Evolutionary conservation across 2,329 filamentous ascomycete species (phyloP).

Genomic region (Chlorencoelia australis): DNA sequence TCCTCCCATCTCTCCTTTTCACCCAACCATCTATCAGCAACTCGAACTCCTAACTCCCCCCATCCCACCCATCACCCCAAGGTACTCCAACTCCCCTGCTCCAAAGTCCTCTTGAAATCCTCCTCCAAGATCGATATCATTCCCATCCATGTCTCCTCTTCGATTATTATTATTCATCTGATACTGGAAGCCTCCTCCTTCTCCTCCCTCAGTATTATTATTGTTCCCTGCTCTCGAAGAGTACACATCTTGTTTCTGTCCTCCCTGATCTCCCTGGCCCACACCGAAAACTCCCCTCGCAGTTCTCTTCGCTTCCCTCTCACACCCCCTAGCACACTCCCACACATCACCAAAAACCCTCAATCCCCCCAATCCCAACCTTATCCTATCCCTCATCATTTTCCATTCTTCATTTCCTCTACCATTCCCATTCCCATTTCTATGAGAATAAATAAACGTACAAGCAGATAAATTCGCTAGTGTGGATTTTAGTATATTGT

Average conservation of each 20-base stretch:
- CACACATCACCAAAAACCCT: slow-evolving; percentile 45
- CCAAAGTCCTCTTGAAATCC: background rate
- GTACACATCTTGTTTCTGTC: background rate
- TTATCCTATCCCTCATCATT: slow-evolving; percentile 42
- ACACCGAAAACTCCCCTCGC: slow-evolving; percentile 12
- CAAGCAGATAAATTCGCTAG: slow-evolving; percentile 51
- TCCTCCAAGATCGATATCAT: background rate
- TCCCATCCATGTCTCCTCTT: background rate
- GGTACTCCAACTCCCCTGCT: background rate
- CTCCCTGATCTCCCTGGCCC: background rate
- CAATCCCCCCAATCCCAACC: slow-evolving; percentile 48
- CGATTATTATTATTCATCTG: background rate
- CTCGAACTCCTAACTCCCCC: background rate
- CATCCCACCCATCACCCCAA: background rate
- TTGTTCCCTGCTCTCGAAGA: no score
- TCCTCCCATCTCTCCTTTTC: background rate
- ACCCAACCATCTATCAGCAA: background rate
- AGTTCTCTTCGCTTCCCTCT: slow-evolving; percentile 33
- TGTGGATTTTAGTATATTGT: slow-evolving; percentile 43
- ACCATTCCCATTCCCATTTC: background rate
- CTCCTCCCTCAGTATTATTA: no score
- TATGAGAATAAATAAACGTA: slow-evolving; percentile 34
- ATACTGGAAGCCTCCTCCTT: background rate
- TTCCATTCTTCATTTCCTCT: slow-evolving; percentile 27
- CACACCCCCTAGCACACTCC: slow-evolving; percentile 44